Evolutionary conservation across 768 basidiomycete genomes (phyloP).

Genomic region (Termitomyces sp.): DNA sequence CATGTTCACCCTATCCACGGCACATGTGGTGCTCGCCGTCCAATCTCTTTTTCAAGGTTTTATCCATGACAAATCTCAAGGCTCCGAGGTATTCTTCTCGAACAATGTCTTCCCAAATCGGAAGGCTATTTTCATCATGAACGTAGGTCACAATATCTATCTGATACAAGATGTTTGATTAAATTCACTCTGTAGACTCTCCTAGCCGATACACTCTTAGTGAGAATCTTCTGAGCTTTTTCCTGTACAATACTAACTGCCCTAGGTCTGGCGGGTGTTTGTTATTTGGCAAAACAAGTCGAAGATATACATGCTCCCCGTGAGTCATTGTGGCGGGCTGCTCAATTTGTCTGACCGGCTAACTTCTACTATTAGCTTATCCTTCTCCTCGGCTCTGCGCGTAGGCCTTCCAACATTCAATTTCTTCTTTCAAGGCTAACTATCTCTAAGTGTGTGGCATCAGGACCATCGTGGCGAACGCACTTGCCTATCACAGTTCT

Average conservation of each 20-base stretch:
- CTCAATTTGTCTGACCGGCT: neutral
- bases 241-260: neutral
- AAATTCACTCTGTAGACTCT: constrained; percentile 16
- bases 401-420: constrained; percentile 6
- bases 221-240: constrained; percentile 1
- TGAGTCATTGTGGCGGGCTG: constrained; percentile 4
- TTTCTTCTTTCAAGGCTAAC: neutral
- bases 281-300: constrained; percentile 23
- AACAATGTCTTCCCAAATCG: constrained; percentile 23
- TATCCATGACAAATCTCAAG: constrained; percentile 14
- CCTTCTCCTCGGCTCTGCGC: constrained; percentile 19
- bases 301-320: constrained; percentile 18
- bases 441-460: constrained; percentile 18
- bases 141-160: constrained; percentile 14
- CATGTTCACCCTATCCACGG: constrained; percentile 25
- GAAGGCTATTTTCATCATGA: constrained; percentile 26
- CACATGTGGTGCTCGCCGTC: constrained; percentile 22
- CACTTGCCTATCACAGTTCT: constrained; percentile 11
- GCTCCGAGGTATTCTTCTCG: constrained; percentile 17
- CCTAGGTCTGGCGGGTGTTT: constrained; percentile 24
- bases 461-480: constrained; percentile 20
- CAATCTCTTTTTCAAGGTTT: constrained; percentile 24
- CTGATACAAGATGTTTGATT: neutral
- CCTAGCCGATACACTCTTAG: constrained; percentile 22
- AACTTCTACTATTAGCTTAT: constrained; percentile 11